Percentiles rank a stretch among this genome's conserved stretches.
Evolutionary conservation across 1,284 basidiomycete species (phyloP).

Genomic region (Puccinia polysora): DNA sequence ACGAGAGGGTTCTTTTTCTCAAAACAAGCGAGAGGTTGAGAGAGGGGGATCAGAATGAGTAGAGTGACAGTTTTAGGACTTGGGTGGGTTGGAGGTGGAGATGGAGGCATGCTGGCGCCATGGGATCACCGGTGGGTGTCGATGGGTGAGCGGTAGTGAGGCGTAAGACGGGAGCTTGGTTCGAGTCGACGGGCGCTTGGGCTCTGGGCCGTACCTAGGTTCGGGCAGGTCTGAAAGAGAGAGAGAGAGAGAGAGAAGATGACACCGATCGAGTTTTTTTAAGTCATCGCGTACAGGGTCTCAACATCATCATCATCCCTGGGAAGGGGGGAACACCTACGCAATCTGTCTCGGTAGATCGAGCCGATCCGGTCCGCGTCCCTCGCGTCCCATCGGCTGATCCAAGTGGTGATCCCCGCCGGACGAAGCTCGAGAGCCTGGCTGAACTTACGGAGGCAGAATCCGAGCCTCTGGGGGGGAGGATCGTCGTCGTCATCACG

Average conservation of each 20-base stretch:
- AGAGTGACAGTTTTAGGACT: neutral
- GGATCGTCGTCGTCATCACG: no score
- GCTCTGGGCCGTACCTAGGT: slow-evolving; percentile 26
- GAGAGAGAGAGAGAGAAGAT: neutral
- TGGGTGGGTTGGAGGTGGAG: neutral
- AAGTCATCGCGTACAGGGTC: neutral
- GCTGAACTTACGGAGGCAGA: slow-evolving; percentile 24
- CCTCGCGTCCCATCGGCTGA: slow-evolving; percentile 19
- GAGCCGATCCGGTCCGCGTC: slow-evolving; percentile 16
- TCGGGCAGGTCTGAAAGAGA: slow-evolving; percentile 13
- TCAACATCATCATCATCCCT: neutral
- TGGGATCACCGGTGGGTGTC: slow-evolving; percentile 32
- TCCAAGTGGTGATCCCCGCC: slow-evolving; percentile 17
- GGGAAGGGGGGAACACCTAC: neutral
- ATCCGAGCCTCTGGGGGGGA: neutral
- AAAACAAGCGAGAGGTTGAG: no score
- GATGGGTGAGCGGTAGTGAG: slow-evolving; percentile 32
- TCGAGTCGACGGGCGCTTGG: slow-evolving; percentile 17
- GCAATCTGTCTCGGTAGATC: slow-evolving; percentile 28
- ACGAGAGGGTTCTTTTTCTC: no score
- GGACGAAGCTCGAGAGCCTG: neutral
- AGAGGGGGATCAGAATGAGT: no score
- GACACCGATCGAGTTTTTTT: neutral
- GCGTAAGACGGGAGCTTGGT: slow-evolving; percentile 21
- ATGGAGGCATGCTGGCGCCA: slow-evolving; percentile 18